Conservation (phyloP, 495 filamentous ascomycete species). For the Copromyces sp. region DNA sequence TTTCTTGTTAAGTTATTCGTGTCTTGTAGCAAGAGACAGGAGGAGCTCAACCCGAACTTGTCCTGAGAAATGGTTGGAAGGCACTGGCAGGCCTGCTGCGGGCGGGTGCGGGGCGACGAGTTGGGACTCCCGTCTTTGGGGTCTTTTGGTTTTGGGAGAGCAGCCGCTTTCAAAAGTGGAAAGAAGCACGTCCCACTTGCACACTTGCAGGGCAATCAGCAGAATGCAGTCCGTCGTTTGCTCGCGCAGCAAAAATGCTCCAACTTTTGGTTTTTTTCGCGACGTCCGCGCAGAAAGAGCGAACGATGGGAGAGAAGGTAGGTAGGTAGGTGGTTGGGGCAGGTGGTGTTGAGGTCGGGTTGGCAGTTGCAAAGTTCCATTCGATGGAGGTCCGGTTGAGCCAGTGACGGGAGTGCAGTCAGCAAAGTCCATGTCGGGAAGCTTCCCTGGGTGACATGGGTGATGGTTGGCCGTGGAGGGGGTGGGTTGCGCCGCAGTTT, state of each 20-base stretch:
- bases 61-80: not conserved
- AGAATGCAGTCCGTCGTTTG: not conserved
- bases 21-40: not conserved
- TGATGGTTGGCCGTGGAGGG: not conserved
- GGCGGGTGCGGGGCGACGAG: not conserved
- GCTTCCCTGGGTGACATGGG: not conserved
- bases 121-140: not conserved
- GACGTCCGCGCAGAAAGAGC: not conserved
- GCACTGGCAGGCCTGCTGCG: not conserved
- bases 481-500: not conserved
- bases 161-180: not conserved
- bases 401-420: not conserved
- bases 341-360: not conserved
- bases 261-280: not conserved
- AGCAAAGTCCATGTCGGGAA: not conserved
- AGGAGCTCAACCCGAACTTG: not conserved
- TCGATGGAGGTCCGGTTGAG: not conserved
- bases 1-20: not conserved
- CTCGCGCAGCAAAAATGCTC: not conserved
- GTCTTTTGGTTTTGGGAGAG: not conserved
- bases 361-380: not conserved
- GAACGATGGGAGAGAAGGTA: not conserved
- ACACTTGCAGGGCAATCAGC: not conserved
- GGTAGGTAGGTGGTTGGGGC: not conserved
- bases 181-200: not conserved